Conservation (phyloP, 2,329 filamentous ascomycete genomes). For the Colletotrichum gloeosporioides region DNA sequence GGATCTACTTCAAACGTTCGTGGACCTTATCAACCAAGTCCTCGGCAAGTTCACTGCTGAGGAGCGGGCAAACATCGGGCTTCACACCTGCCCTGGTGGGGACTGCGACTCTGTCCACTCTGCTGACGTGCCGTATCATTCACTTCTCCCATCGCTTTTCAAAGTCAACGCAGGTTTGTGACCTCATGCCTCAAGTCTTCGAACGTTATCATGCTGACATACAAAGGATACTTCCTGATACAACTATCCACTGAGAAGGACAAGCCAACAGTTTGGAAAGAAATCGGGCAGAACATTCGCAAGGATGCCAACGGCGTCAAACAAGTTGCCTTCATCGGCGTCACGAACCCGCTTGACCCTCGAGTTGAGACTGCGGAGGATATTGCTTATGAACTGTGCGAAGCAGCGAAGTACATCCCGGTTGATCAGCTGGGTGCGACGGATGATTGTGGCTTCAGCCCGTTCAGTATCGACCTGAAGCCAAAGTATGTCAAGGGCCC, state of each 20-base stretch:
- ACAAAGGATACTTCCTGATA: background rate
- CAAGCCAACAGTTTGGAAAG: background rate
- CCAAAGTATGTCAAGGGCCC: background rate
- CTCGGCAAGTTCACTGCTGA: background rate
- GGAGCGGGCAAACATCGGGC: background rate
- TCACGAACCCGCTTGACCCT: background rate
- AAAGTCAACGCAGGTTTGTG: background rate
- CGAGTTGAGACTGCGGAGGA: background rate
- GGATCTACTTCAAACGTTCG: background rate
- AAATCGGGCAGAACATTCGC: background rate
- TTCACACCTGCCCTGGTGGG: background rate
- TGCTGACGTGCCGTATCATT: background rate
- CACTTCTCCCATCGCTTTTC: background rate
- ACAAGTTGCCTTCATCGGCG: background rate
- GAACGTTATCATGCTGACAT: too few species aligned
- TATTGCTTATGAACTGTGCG: background rate
- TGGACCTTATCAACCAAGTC: background rate
- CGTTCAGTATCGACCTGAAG: background rate
- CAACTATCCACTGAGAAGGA: background rate
- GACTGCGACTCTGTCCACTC: background rate
- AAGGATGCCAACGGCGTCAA: background rate
- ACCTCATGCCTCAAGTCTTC: fast-evolving
- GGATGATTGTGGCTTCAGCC: background rate
- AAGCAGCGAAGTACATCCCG: background rate
- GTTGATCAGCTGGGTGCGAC: background rate